phyloP scores from a whole-genome alignment of 2,329 filamentous ascomycete species.

The Phaeosphaeriaceae sp. region DNA sequence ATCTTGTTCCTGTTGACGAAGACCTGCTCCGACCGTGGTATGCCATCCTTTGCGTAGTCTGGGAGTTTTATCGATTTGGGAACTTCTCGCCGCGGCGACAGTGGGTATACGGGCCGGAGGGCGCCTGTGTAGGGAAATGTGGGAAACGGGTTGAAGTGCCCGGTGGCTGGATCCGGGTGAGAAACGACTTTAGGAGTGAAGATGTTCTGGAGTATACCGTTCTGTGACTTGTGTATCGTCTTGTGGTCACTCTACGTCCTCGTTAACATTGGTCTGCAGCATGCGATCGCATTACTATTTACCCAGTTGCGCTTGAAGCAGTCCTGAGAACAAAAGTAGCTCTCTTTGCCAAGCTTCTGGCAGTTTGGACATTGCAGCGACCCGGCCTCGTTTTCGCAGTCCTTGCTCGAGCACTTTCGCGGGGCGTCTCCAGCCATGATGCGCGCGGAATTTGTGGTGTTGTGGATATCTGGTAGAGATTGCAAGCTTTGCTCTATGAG shows the following conservation, averaged over 20 bases:
- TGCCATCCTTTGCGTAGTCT: slow-evolving; percentile 87
- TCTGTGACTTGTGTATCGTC: slow-evolving; percentile 79
- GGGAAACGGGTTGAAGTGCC: slow-evolving; percentile 90
- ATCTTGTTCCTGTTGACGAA: slow-evolving; percentile 80
- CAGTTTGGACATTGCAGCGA: slow-evolving; percentile 93
- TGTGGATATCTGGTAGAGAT: background rate
- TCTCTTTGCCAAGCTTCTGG: slow-evolving; percentile 86
- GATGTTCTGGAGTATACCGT: slow-evolving; percentile 74
- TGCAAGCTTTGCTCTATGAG: background rate
- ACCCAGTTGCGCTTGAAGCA: slow-evolving; percentile 99
- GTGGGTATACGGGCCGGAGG: slow-evolving; percentile 79
- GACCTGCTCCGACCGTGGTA: slow-evolving; percentile 69
- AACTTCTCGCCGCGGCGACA: slow-evolving; percentile 57
- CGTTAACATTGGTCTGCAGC: slow-evolving; percentile 25
- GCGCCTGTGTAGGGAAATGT: slow-evolving; percentile 81
- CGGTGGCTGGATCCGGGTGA: slow-evolving; percentile 91
- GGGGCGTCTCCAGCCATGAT: slow-evolving; percentile 52
- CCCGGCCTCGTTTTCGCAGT: slow-evolving; percentile 87
- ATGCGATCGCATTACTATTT: slow-evolving; percentile 42
- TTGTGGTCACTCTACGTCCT: slow-evolving; percentile 77
- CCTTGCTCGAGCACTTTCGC: slow-evolving; percentile 78
- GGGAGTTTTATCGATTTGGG: slow-evolving; percentile 83
- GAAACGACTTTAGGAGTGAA: slow-evolving; percentile 82
- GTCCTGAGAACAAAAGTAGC: slow-evolving; percentile 97
- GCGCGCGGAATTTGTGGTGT: background rate